Evolutionary conservation across 257 asterid species (phyloP), one percentile per base, ranked within the genome.

Genomic region (Oldenlandia corymbosa): DNA sequence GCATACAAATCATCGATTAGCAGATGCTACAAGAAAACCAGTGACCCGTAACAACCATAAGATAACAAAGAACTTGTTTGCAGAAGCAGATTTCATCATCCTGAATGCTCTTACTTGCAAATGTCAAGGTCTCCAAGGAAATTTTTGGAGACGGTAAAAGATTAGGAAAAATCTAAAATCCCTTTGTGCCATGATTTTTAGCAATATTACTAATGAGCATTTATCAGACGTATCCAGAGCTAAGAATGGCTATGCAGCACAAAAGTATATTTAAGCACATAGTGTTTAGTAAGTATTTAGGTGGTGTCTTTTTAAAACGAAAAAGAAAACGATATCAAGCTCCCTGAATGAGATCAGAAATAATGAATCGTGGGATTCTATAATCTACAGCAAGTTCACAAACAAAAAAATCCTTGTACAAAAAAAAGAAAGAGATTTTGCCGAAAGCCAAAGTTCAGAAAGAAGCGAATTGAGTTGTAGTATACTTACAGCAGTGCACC

Each of bases 401-500:
- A 10, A 27, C 30, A 5, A 9, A 54, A 18, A 13, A n/a, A 54
- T 28, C 39, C 60, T 27, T 4, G 39, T 18, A 28, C 10, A 10
- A 46, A 49, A 64, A 24, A 64, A 43, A 48, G 28, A 48, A 3
- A 43, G 9, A 30, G 7, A 36, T 26, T 23, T 31, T 46, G n/a
- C 36, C 14, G 36, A 55, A 30, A 30, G 24, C 41, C 60, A 26
- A 27, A 28, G 56, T 34, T 42, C 18, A 53, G 58, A 53, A 69
- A 36, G 7, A 27, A 46, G 34, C 62, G 52, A 31, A 62, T 23
- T 50, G 39, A 5, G 55, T 49, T 50, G 23, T 17, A n/a, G 45
- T 26, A 60, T 71, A 84, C 96, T 89, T 72, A 89, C 93, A 70
- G 93, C 93, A 66, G 84, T 77, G 81, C 86, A 89, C 78, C 96